These are phyloP conservation scores for Baudoinia panamericana DNA, from an alignment of 495 filamentous ascomycete genomes.

Conservation along the genomic window DNA sequence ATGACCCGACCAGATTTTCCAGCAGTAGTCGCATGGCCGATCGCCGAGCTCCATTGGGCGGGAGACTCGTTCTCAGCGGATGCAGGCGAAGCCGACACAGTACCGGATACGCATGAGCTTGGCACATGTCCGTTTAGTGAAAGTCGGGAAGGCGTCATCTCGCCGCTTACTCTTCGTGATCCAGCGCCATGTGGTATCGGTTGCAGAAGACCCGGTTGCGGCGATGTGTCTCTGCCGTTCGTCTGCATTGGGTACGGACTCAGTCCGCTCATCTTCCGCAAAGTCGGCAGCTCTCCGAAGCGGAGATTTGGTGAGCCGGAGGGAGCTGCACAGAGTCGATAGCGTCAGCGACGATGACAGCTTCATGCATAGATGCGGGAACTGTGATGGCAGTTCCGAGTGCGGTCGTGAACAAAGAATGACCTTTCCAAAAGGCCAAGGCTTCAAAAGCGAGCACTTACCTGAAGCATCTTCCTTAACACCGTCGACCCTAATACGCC, in stretches of 20 bases:
- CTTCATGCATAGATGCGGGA: neutral
- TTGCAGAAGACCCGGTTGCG: slow-evolving; percentile 1
- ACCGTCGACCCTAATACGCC: slow-evolving; percentile 14
- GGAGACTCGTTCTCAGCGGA: slow-evolving; percentile 10
- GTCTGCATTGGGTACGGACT: slow-evolving; percentile 1
- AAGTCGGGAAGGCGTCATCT: slow-evolving; percentile 5
- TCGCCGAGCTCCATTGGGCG: slow-evolving; percentile 52
- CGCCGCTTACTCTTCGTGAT: slow-evolving; percentile 13
- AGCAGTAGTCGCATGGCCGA: slow-evolving; percentile 57
- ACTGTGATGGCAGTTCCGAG: slow-evolving; percentile 1
- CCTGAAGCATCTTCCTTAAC: slow-evolving; percentile 3
- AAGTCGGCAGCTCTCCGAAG: slow-evolving; percentile 9
- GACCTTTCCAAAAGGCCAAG: neutral
- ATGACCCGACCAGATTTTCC: slow-evolving; percentile 93
- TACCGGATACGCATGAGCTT: neutral
- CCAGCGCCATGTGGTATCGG: slow-evolving; percentile 7
- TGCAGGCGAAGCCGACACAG: neutral
- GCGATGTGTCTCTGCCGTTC: neutral
- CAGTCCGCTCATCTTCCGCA: slow-evolving; percentile 15
- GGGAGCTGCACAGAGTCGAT: slow-evolving; percentile 3
- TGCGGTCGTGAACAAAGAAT: neutral
- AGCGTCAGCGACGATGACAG: too few relatives aligned
- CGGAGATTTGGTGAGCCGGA: slow-evolving; percentile 10
- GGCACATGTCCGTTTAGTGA: neutral
- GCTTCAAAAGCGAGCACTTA: neutral